Conservation (phyloP, 768 basidiomycete species). For the Hydnomerulius pinastri region DNA sequence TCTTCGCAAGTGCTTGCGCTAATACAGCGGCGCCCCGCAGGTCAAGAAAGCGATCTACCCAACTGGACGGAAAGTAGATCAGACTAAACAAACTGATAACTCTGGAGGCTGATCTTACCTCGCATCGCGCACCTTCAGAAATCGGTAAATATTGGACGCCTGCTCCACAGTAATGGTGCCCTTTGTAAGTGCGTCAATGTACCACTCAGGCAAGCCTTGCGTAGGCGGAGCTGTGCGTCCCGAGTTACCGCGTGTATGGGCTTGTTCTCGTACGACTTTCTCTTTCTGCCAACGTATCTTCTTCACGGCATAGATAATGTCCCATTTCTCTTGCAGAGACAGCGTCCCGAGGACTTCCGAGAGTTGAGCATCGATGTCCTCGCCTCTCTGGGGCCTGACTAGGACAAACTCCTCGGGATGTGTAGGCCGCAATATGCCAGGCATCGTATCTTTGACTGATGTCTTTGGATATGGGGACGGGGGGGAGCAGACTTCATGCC, state of each 20-base stretch:
- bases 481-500: too few species aligned
- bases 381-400: slow-evolving; percentile 72
- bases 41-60: slow-evolving; percentile 76
- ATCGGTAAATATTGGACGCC: slow-evolving; percentile 73
- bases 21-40: slow-evolving; percentile 83
- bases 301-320: slow-evolving; percentile 81
- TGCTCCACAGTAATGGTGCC: slow-evolving; percentile 82
- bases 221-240: slow-evolving; percentile 55
- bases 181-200: slow-evolving; percentile 87
- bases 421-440: too few species aligned
- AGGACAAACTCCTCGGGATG: slow-evolving; percentile 67
- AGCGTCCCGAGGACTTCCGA: slow-evolving; percentile 69
- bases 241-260: slow-evolving; percentile 57
- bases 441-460: too few species aligned
- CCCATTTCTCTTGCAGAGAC: slow-evolving; percentile 87
- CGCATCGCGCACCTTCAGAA: slow-evolving; percentile 76
- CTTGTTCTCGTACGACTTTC: slow-evolving; percentile 61
- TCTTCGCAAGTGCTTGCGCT: slow-evolving; percentile 74
- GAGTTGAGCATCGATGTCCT: slow-evolving; percentile 81
- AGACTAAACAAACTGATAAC: slow-evolving; percentile 19
- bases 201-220: slow-evolving; percentile 88
- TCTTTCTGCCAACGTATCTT: slow-evolving; percentile 78
- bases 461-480: too few species aligned
- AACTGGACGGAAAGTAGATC: slow-evolving; percentile 52
- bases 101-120: slow-evolving; percentile 48